These are phyloP conservation scores for Cetraspora pellucida DNA, from an alignment of 192 early-diverging fungal genomes.

Conservation along the genomic window DNA sequence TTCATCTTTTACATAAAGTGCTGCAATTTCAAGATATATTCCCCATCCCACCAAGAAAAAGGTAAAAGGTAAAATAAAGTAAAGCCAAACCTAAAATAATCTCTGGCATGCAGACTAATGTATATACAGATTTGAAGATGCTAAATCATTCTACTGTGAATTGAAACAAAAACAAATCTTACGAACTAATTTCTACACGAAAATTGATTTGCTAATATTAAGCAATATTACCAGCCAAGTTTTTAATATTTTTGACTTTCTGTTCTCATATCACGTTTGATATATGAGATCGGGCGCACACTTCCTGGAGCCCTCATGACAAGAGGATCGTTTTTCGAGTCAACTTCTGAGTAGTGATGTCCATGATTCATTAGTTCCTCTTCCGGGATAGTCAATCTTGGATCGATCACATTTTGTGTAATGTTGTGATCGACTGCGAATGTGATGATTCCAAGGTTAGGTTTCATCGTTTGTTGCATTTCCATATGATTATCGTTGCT, in stretches of 20 bases:
- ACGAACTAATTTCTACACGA: neutral
- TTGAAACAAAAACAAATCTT: slow-evolving; percentile 1
- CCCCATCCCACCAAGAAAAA: neutral
- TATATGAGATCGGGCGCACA: neutral
- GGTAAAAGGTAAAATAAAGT: neutral
- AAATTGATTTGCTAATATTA: no score
- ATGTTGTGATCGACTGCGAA: neutral
- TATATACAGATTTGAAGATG: slow-evolving; percentile 13
- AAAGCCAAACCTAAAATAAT: neutral
- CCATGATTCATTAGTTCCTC: neutral
- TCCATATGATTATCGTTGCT: slow-evolving; percentile 2
- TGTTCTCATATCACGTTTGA: neutral
- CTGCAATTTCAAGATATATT: neutral
- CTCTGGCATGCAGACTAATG: neutral
- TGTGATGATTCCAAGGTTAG: slow-evolving; percentile 1
- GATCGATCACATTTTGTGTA: neutral
- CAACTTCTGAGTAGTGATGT: neutral
- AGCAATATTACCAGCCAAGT: neutral
- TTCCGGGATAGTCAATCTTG: neutral
- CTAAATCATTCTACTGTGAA: neutral
- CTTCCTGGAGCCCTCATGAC: neutral
- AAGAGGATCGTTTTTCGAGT: neutral
- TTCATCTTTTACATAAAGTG: neutral
- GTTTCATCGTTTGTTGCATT: neutral
- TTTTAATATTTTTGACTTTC: neutral